These are phyloP conservation scores for Boletus rubropictus DNA, from an alignment of 768 basidiomycete genomes.

Conservation along the genomic window DNA sequence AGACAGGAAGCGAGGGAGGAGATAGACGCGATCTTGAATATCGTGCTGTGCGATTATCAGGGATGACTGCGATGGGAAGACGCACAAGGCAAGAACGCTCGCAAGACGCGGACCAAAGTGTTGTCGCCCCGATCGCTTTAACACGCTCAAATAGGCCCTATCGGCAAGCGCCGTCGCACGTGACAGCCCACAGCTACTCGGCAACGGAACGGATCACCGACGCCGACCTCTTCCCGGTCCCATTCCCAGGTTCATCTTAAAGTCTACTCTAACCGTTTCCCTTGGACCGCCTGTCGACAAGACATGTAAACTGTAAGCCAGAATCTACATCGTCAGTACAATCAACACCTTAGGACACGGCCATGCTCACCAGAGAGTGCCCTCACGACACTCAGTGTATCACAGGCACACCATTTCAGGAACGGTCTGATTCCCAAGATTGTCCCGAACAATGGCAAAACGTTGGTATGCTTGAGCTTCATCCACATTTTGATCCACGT, in stretches of 20 bases:
- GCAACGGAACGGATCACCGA: conserved; percentile 8
- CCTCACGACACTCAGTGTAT: not conserved
- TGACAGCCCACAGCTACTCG: too few relatives aligned
- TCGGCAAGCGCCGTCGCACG: conserved; percentile 31
- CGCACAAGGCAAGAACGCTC: conserved; percentile 12
- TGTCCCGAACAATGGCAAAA: not conserved
- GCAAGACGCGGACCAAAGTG: conserved; percentile 13
- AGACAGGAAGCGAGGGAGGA: not conserved
- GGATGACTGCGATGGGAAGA: conserved; percentile 19
- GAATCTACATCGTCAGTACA: not conserved
- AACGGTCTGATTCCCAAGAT: not conserved
- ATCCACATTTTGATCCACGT: too few relatives aligned
- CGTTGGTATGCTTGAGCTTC: too few relatives aligned
- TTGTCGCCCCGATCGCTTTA: conserved; percentile 29
- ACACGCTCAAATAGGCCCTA: conserved; percentile 24
- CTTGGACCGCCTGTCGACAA: conserved; percentile 6
- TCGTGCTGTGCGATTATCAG: conserved; percentile 15
- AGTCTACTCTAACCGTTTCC: not conserved
- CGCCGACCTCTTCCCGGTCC: not conserved
- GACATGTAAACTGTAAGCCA: not conserved
- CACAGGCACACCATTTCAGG: not conserved
- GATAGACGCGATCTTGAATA: conserved; percentile 14
- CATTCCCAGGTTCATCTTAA: too few relatives aligned
- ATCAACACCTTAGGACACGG: not conserved
- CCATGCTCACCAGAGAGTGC: not conserved